These are phyloP conservation scores for Phytophthora meadii DNA, from an alignment of 352 stramenopile species.

Conservation along the genomic window DNA sequence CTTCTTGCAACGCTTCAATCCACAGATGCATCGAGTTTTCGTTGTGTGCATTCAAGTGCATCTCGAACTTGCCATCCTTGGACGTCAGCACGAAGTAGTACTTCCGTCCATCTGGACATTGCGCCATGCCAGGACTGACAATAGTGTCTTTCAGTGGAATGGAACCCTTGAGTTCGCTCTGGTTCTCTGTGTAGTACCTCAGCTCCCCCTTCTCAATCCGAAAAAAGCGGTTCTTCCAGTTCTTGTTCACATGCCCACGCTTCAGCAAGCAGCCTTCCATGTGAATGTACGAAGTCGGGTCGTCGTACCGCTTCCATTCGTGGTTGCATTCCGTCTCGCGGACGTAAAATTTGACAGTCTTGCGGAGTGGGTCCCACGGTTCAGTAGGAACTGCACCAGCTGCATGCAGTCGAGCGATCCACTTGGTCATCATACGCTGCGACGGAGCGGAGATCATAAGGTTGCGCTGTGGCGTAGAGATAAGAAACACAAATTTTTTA, in stretches of 20 bases:
- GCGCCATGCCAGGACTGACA: constrained; percentile 84
- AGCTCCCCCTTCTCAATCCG: constrained; percentile 83
- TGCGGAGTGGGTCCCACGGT: constrained; percentile 80
- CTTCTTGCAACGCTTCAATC: constrained; percentile 87
- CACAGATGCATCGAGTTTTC: constrained; percentile 87
- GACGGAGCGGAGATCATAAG: constrained; percentile 85
- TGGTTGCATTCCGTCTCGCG: constrained; percentile 71
- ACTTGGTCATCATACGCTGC: constrained; percentile 81
- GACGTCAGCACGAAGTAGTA: constrained; percentile 90
- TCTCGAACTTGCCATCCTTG: constrained; percentile 84
- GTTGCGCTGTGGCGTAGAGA: constrained; percentile 75
- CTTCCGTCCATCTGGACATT: constrained; percentile 78
- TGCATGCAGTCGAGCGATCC: constrained; percentile 80
- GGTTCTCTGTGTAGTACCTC: constrained; percentile 86
- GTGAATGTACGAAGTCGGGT: constrained; percentile 87
- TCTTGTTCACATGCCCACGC: constrained; percentile 87
- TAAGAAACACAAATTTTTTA: constrained; percentile 86
- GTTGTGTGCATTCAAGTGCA: constrained; percentile 85
- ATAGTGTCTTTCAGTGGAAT: constrained; percentile 81
- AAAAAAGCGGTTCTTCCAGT: constrained; percentile 91
- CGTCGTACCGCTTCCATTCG: constrained; percentile 88
- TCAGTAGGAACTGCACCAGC: constrained; percentile 69
- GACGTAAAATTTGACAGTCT: constrained; percentile 87
- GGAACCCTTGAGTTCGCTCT: constrained; percentile 74
- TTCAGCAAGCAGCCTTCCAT: constrained; percentile 89